phyloP scores from a whole-genome alignment of 345 rosid species.

The Heritiera littoralis region DNA sequence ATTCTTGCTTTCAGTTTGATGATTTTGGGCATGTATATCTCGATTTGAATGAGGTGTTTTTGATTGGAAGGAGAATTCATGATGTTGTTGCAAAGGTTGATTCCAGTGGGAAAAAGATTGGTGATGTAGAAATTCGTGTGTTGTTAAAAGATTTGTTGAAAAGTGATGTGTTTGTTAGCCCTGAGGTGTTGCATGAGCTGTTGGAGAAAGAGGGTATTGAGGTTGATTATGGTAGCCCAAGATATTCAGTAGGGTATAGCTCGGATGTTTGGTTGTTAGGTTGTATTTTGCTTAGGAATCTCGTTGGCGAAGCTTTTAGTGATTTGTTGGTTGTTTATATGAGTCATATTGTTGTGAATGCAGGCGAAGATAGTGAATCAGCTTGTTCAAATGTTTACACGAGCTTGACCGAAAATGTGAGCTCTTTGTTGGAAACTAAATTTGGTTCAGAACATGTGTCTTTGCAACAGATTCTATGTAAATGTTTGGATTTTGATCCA shows the following conservation, averaged over 20 bases:
- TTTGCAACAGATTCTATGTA: slow-evolving; percentile 46
- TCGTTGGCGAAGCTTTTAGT: slow-evolving; percentile 49
- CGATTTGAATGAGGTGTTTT: slow-evolving; percentile 54
- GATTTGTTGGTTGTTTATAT: slow-evolving; percentile 42
- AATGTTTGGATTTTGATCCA: slow-evolving; percentile 63
- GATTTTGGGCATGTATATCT: slow-evolving; percentile 56
- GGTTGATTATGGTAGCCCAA: slow-evolving; percentile 28
- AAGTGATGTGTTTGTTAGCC: slow-evolving; percentile 53
- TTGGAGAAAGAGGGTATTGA: slow-evolving; percentile 38
- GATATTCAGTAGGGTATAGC: slow-evolving; percentile 33
- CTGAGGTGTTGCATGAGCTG: slow-evolving; percentile 59
- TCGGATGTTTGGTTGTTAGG: slow-evolving; percentile 82
- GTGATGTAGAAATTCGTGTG: slow-evolving; percentile 31
- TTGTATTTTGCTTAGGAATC: slow-evolving; percentile 56
- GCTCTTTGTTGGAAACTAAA: slow-evolving; percentile 38
- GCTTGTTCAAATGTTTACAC: slow-evolving; percentile 35
- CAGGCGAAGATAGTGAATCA: slow-evolving; percentile 31
- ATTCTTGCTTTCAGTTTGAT: slow-evolving; percentile 59
- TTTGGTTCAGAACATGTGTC: slow-evolving; percentile 36
- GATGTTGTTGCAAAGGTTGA: slow-evolving; percentile 28
- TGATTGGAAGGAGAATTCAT: slow-evolving; percentile 41
- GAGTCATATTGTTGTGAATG: slow-evolving; percentile 24
- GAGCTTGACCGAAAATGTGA: slow-evolving; percentile 45
- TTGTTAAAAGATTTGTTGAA: slow-evolving; percentile 37
- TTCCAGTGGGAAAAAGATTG: slow-evolving; percentile 33